Base-by-base conservation (phyloP, 768 basidiomycete genomes). In the Leccinum fibrillosum region DNA sequence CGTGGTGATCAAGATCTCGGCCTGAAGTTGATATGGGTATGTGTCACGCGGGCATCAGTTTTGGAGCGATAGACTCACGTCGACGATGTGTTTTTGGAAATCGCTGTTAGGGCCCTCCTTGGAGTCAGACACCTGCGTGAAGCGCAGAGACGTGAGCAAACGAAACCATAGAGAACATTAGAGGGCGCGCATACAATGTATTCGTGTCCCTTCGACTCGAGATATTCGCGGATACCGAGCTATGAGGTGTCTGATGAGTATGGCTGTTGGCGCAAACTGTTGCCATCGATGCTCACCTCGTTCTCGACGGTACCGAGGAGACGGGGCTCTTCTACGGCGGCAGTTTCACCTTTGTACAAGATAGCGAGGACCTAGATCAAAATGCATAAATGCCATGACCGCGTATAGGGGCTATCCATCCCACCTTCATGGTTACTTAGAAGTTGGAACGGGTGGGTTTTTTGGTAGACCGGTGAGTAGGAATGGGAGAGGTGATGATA, bases 221-320 rank as follows among this genome's bases (percentile, higher is more conserved):
- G 76, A 85, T 86, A 92, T 4, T 84, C 69, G 53, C 78, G 76
- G 64, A 93, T 76, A 45, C 90, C 91, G 62, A 94, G 85, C 87
- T 91, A 57, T 19, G 42, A 44, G 15, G 49, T 23, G 52, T 45
- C 11, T n/a, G 6, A 44, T 56, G 30, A 62, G 54, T 5, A 55
- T 9, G 26, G 12, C 45, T 17, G 17, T 53, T 25, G 11, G 44
- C 26, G 11, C 17, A 4, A 25, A 55, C 28, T 21, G 49, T 49
- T 48, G 51, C 17, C 34, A 4, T 39, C 23, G 17, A 51, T 45
- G 54, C 69, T 28, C 66, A 86, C 89, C 79, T 86, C 78, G 75
- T 93, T 94, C 74, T 94, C 88, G 57, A 84, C 79, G 19, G 91
- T 90, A 52, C 91, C 91, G 23, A 92, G 78, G 25, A 92, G 83